Base-by-base conservation (phyloP, 805 yeast genomes). In the Peterozyma xylosa region DNA sequence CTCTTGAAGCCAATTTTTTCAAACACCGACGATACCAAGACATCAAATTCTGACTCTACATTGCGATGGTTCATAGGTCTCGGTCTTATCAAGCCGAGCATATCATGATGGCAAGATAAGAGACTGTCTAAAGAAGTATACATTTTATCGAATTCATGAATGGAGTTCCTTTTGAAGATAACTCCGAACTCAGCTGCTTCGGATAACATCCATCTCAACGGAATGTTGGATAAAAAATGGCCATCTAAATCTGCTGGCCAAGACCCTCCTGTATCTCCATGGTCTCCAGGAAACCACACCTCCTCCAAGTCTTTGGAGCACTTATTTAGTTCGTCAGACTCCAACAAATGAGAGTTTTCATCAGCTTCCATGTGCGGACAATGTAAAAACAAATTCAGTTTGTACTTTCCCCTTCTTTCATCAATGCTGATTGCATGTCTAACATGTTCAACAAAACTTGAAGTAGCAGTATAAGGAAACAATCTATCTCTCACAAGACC, bases 201-300 rank as follows among this genome's bases (percentile, higher is more conserved):
- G 5, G 71, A 60, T 11, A 81, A 46, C 56, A 82, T 75, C 87
- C 87, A 82, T 47, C 81, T 64, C 18, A 82, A 59, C 0, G 86
- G 63, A 13, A 78, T 48, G 49, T 76, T 71, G 0, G 84, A 67
- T 13, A 76, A 47, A 17, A 57, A 52, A 36, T 74, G 71, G 1
- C 76, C 76, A 39, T 64, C 54, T 0, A 46, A 32, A 54, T 75
- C 80, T 4, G 65, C 57, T 1, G 65, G 56, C 82, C 84, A 80
- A 0, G 84, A 84, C 2, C 87, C 87, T 2, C 88, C 88, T 51
- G 77, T 62, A 57, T 82, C 87, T 9, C 82, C 67, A 57, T 82
- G 88, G 53, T 77, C 76, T 2, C 87, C 89, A 1, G 84, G 76
- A 52, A 82, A 82, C 82, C 82, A 82, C 36, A 75, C 53, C 52